Evolutionary conservation across 371 early-diverging fungal genomes (phyloP), one percentile per base, ranked within the genome.

Genomic region (Lichtheimia corymbifera): DNA sequence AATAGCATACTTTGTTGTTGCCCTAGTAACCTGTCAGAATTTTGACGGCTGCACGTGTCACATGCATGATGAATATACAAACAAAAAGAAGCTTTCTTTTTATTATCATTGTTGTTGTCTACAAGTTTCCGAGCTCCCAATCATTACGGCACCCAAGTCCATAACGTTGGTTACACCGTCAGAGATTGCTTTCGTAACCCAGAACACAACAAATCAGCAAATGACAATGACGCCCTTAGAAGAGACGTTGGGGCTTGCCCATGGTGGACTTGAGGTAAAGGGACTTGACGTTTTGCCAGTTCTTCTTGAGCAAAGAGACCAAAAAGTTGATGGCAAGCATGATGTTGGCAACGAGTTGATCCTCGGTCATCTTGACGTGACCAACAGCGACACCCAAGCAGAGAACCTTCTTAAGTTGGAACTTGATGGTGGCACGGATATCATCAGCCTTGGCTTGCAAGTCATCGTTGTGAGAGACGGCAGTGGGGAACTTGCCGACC

Each of bases 231-330:
- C 43, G 50, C 47, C 44, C 54, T 85, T 89, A 90, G 90, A 87
- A 90, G 61, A 92, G 83, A 64, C 91, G 92, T 72, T 88, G 83
- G 68, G 94, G 96, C 83, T 92, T 91, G 84, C 97, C 97, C 95
- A 98, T 98, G 75, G 96, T 87, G 68, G 92, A 89, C 94, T 99
- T 99, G 86, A 99, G 88, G 93, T 89, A 95, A 76, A 99, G 89
- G 70, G 97, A 95, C 87, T 92, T 92, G 85, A 98, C 93, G 94
- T 97, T 99, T 86, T 98, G 97, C 95, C 97, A 95, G 89, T 97
- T 91, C 91, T 98, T 99, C 94, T 99, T 98, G 67, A 98, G 86
- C 66, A 98, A 85, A 50, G 97, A 97, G 62, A 97, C 93, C 73
- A 99, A 84, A 87, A 97, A 96, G 90, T 96, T 97, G 88, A 98